Conservation (phyloP, 139 green algal genomes). For the Pseudopediastrum boryanum region DNA sequence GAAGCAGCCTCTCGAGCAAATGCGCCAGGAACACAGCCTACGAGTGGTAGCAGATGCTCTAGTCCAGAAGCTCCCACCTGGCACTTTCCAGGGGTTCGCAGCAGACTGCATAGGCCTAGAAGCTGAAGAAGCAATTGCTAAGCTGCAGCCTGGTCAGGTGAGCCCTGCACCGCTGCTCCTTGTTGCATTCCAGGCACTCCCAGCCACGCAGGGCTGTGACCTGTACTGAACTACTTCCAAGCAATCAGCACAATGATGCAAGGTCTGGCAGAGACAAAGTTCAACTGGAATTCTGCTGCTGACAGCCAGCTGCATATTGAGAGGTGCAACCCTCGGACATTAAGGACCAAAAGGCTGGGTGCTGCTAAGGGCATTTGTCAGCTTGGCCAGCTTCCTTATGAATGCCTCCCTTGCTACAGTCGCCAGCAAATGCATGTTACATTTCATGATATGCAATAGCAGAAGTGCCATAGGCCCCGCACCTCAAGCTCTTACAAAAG, state of each 20-base stretch:
- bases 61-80: not conserved
- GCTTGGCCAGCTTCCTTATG: too few relatives aligned
- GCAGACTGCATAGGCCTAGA: conserved; percentile 43
- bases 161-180: not conserved
- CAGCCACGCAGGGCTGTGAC: not conserved
- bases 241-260: not conserved
- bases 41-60: conserved; percentile 27
- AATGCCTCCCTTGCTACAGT: too few relatives aligned
- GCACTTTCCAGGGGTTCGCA: conserved; percentile 41
- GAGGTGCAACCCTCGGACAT: not conserved
- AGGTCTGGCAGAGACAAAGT: not conserved
- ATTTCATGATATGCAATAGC: not conserved
- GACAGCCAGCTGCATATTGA: not conserved
- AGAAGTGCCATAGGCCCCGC: not conserved
- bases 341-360: too few relatives aligned
- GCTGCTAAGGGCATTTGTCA: too few relatives aligned
- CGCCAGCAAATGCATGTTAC: too few relatives aligned
- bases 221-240: too few relatives aligned
- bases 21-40: conserved; percentile 28
- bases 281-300: not conserved
- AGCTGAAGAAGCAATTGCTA: conserved; percentile 13
- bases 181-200: not conserved
- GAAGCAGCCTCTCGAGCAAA: conserved; percentile 25
- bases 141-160: conserved; percentile 47
- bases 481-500: not conserved